Conservation (phyloP, 2,329 filamentous ascomycete genomes). For the Neocatenulostroma microsporum region DNA sequence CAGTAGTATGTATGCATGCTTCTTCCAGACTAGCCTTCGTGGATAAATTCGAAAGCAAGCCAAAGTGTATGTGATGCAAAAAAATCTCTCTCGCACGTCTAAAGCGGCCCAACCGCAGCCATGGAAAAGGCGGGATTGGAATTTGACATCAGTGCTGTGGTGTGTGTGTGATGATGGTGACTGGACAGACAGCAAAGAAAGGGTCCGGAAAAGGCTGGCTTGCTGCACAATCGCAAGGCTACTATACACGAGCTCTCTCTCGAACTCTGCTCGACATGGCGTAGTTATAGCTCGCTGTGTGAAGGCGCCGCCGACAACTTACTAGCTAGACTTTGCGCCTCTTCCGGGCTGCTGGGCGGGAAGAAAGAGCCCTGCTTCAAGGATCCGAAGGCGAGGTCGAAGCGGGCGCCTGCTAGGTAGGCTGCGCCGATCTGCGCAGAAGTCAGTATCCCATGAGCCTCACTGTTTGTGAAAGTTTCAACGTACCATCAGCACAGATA, state of each 20-base stretch:
- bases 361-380: constrained; percentile 44
- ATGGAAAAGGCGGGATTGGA: constrained; percentile 76
- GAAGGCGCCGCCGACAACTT: not conserved
- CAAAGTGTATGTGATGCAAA: constrained; percentile 14
- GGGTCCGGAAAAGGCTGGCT: not conserved
- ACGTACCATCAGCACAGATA: constrained; percentile 74
- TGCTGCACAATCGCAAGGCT: constrained; percentile 1
- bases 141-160: constrained; percentile 98
- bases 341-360: constrained; percentile 26
- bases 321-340: constrained; percentile 9
- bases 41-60: constrained; percentile 6
- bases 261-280: no score
- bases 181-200: no score
- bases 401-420: constrained; percentile 72
- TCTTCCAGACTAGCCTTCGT: constrained; percentile 12
- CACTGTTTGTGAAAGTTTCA: not conserved
- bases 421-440: constrained; percentile 60
- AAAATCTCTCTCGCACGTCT: constrained; percentile 70
- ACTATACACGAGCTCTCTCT: constrained; percentile 6
- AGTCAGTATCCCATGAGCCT: constrained; percentile 3
- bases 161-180: constrained; percentile 4
- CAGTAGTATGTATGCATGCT: constrained; percentile 7
- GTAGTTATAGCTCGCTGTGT: constrained; percentile 10
- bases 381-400: constrained; percentile 60
- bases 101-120: constrained; percentile 87